phyloP scores from a whole-genome alignment of 306 rosid species.

The Purshia tridentata region DNA sequence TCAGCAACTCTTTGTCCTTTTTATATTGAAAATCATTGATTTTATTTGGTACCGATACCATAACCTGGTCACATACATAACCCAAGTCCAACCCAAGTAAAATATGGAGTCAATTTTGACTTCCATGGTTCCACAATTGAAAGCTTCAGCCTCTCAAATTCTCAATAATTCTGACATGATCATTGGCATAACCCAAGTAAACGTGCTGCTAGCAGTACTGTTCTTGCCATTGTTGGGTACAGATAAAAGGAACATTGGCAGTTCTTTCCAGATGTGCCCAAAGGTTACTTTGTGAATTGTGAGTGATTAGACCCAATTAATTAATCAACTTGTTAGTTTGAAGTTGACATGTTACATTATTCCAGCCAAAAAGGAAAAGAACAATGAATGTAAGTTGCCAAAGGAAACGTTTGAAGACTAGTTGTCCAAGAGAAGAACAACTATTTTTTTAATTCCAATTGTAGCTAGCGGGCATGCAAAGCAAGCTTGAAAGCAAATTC shows the following conservation, averaged over 20 bases:
- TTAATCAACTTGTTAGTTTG: not conserved
- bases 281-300: not conserved
- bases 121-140: not conserved
- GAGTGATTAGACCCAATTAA: not conserved
- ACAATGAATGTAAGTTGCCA: not conserved
- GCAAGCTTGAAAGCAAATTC: slow-evolving; percentile 32
- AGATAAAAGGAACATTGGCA: not conserved
- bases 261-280: not conserved
- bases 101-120: not conserved
- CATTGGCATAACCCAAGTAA: not conserved
- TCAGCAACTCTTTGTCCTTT: not conserved
- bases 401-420: slow-evolving; percentile 5
- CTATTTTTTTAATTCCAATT: not conserved
- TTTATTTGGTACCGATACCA: too few relatives aligned
- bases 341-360: not conserved
- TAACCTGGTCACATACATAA: not conserved
- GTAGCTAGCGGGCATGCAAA: slow-evolving; percentile 34
- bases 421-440: not conserved
- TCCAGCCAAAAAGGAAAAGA: not conserved
- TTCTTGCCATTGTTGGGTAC: not conserved
- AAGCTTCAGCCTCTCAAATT: not conserved
- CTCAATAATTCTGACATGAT: not conserved
- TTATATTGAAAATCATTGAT: too few relatives aligned
- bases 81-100: not conserved
- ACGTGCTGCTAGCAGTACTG: not conserved